Percentiles rank a stretch among this genome's conserved stretches.
phyloP scores from a whole-genome alignment of 2,329 filamentous ascomycete genomes.

The Fusarium graminum region DNA sequence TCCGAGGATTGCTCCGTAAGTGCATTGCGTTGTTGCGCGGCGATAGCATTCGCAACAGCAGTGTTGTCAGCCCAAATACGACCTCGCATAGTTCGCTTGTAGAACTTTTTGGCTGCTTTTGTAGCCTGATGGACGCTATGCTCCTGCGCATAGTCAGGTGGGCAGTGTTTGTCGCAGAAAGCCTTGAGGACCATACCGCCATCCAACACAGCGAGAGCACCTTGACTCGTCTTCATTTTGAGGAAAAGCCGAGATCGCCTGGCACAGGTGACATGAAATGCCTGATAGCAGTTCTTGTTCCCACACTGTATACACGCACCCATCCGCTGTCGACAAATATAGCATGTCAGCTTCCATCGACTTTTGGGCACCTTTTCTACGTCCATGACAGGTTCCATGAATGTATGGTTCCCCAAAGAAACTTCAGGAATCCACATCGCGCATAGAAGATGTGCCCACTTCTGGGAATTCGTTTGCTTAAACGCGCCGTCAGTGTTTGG shows the following conservation, averaged over 20 bases:
- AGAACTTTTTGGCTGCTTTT: slow-evolving; percentile 86
- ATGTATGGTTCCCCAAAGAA: slow-evolving; percentile 92
- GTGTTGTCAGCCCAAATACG: slow-evolving; percentile 94
- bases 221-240: slow-evolving; percentile 95
- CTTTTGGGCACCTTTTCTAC: slow-evolving; percentile 97
- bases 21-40: slow-evolving; percentile 75
- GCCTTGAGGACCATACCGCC: slow-evolving; percentile 90
- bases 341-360: slow-evolving; percentile 93
- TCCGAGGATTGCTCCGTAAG: slow-evolving; percentile 79
- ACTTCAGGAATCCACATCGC: slow-evolving; percentile 99
- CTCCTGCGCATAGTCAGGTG: slow-evolving; percentile 87
- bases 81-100: slow-evolving; percentile 88
- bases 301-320: slow-evolving; percentile 98
- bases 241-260: slow-evolving; percentile 87
- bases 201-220: slow-evolving; percentile 79
- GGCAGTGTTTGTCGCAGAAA: slow-evolving; percentile 95
- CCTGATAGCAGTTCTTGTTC: slow-evolving; percentile 96
- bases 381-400: slow-evolving; percentile 98
- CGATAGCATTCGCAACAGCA: slow-evolving; percentile 82
- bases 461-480: slow-evolving; percentile 95
- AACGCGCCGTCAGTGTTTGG: slow-evolving; percentile 98
- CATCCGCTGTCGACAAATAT: slow-evolving; percentile 98
- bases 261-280: slow-evolving; percentile 97
- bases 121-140: slow-evolving; percentile 86
- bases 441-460: slow-evolving; percentile 96